These are phyloP conservation scores for Diutina ranongensis DNA, from an alignment of 1,139 yeast species.

Conservation along the genomic window DNA sequence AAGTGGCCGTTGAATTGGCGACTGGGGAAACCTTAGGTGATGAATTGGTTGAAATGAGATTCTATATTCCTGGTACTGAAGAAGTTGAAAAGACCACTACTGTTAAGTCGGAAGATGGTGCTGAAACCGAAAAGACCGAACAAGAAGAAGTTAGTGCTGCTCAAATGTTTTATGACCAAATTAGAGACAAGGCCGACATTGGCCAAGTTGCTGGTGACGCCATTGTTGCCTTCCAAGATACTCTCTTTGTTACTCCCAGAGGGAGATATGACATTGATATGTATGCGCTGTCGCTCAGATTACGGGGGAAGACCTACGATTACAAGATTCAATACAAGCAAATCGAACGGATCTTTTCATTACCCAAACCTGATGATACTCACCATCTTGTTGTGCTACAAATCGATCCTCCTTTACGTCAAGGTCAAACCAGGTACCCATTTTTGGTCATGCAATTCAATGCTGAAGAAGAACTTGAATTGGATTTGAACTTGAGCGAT, in stretches of 20 bases:
- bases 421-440: constrained; percentile 95
- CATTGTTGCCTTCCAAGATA: constrained; percentile 88
- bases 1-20: constrained; percentile 83
- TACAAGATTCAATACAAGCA: constrained; percentile 89
- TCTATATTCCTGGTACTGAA: constrained; percentile 79
- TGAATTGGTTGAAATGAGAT: constrained; percentile 88
- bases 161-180: constrained; percentile 74
- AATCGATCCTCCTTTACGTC: constrained; percentile 80
- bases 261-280: constrained; percentile 97
- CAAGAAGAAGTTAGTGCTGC: constrained; percentile 63
- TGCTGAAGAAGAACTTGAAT: constrained; percentile 83
- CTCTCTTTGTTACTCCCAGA: constrained; percentile 90
- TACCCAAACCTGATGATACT: constrained; percentile 90
- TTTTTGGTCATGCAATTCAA: constrained; percentile 83
- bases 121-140: constrained; percentile 24
- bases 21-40: constrained; percentile 71
- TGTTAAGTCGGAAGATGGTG: constrained; percentile 24
- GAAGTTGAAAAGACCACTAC: constrained; percentile 32
- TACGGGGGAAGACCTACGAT: constrained; percentile 96
- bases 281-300: constrained; percentile 77
- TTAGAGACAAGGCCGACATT: constrained; percentile 91
- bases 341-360: constrained; percentile 78
- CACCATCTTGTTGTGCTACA: constrained; percentile 83
- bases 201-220: constrained; percentile 96
- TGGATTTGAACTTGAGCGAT: constrained; percentile 77